Percentiles rank a stretch among this genome's conserved stretches.
Evolutionary conservation across 176 grass and related monocot species (phyloP).

Genomic region (Triticum timopheevii): DNA sequence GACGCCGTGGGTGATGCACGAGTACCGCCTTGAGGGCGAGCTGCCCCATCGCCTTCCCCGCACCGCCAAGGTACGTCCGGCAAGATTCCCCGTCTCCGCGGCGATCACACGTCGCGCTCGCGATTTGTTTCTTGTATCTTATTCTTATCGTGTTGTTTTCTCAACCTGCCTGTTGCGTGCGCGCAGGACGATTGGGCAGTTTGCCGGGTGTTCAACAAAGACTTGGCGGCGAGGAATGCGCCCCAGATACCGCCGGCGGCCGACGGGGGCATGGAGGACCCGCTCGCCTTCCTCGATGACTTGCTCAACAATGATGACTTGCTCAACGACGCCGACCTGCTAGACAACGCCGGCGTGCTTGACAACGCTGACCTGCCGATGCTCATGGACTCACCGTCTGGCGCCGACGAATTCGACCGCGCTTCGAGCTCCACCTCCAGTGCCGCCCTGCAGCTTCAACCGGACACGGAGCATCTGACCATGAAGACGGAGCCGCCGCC

Average conservation of each 20-base stretch:
- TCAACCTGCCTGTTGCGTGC: conserved; percentile 22
- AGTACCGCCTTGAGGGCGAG: conserved; percentile 78
- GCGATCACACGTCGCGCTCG: conserved; percentile 18
- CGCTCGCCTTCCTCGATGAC: not conserved
- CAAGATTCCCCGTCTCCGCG: not conserved
- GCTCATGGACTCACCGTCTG: conserved; percentile 40
- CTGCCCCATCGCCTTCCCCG: conserved; percentile 42
- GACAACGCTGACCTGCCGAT: conserved; percentile 28
- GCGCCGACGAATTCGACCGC: not conserved
- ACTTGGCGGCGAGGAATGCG: conserved; percentile 34
- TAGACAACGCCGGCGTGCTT: not conserved
- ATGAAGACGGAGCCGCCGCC: conserved; percentile 26
- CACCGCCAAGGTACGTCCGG: conserved; percentile 51
- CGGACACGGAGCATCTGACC: not conserved
- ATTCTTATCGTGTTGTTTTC: not conserved
- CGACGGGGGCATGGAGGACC: not conserved
- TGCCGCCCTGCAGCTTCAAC: not conserved
- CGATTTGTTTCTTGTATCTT: not conserved
- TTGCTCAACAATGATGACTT: conserved; percentile 4
- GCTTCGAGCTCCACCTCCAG: conserved; percentile 7
- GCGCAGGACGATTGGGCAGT: conserved; percentile 89
- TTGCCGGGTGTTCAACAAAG: conserved; percentile 67
- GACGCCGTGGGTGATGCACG: conserved; percentile 94
- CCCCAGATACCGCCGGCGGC: not conserved
- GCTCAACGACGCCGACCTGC: conserved; percentile 11